These are phyloP conservation scores for Cladosporium sp. DNA, from an alignment of 2,329 filamentous ascomycete genomes.

Conservation along the genomic window DNA sequence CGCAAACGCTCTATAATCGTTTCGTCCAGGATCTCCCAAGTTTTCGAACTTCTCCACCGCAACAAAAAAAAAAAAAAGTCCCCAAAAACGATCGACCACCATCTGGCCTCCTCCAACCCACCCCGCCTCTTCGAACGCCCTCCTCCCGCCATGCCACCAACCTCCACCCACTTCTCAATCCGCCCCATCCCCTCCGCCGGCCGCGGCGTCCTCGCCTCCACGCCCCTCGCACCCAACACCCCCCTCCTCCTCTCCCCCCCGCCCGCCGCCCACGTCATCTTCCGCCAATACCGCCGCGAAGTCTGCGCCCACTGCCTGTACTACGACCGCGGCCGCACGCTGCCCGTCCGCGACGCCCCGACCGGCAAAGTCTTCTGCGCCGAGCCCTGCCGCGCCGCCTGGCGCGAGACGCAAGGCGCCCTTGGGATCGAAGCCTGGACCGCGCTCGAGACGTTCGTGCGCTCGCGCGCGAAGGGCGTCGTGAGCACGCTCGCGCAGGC, in stretches of 20 bases:
- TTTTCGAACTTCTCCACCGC: neutral
- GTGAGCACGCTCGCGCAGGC: constrained; percentile 1
- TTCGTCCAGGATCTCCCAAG: no score
- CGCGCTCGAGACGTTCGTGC: constrained; percentile 21
- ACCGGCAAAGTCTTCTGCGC: constrained; percentile 41
- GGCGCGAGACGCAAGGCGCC: constrained; percentile 27
- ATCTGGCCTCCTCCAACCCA: no score
- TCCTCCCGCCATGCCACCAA: constrained; percentile 11
- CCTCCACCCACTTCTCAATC: constrained; percentile 30
- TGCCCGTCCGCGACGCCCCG: constrained; percentile 32
- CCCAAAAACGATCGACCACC: neutral
- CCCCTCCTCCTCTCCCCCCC: constrained; percentile 33
- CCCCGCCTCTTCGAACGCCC: no score
- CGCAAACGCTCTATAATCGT: no score
- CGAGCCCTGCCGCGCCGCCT: constrained; percentile 30
- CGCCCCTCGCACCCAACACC: constrained; percentile 30
- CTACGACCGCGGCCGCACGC: constrained; percentile 39
- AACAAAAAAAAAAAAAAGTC: neutral
- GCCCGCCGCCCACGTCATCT: constrained; percentile 36
- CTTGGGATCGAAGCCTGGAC: constrained; percentile 27
- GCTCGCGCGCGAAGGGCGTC: constrained; percentile 15
- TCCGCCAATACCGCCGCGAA: constrained; percentile 43
- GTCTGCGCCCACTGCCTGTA: constrained; percentile 43
- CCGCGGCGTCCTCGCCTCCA: constrained; percentile 39
- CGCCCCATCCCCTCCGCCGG: constrained; percentile 38